These are phyloP conservation scores for Pseudogymnoascus destructans DNA, from an alignment of 2,329 filamentous ascomycete genomes.

Conservation along the genomic window DNA sequence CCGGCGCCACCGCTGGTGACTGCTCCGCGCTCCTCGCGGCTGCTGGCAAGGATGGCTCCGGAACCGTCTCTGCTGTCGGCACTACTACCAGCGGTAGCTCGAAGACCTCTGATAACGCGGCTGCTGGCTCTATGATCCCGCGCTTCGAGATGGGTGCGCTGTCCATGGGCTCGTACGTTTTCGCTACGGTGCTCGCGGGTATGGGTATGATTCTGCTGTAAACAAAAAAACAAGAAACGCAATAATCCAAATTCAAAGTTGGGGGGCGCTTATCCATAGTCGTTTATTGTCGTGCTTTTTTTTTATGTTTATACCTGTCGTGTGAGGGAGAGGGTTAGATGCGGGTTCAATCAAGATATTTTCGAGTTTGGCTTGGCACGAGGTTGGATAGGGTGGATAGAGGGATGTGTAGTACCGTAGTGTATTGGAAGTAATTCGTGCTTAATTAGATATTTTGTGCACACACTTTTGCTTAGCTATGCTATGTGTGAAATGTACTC, in stretches of 20 bases:
- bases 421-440: background rate
- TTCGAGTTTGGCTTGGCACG: background rate
- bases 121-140: conserved; percentile 32
- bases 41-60: conserved; percentile 49
- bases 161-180: conserved; percentile 35
- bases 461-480: background rate
- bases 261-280: background rate
- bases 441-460: background rate
- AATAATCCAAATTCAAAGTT: background rate
- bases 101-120: conserved; percentile 25
- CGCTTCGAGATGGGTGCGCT: conserved; percentile 33
- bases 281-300: background rate
- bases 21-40: conserved; percentile 48
- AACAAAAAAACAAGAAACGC: background rate
- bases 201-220: conserved; percentile 43
- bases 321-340: background rate
- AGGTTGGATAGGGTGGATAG: background rate
- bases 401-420: background rate
- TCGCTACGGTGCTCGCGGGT: conserved; percentile 37
- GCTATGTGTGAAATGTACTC: background rate
- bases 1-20: conserved; percentile 33
- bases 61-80: conserved; percentile 37
- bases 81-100: conserved; percentile 26
- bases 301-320: conserved; percentile 2
- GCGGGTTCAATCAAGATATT: background rate